A percentile compares a stretch with the other conserved stretches of the same genome.
phyloP scores from a whole-genome alignment of 176 grass and related monocot species.

The Typha latifolia region DNA sequence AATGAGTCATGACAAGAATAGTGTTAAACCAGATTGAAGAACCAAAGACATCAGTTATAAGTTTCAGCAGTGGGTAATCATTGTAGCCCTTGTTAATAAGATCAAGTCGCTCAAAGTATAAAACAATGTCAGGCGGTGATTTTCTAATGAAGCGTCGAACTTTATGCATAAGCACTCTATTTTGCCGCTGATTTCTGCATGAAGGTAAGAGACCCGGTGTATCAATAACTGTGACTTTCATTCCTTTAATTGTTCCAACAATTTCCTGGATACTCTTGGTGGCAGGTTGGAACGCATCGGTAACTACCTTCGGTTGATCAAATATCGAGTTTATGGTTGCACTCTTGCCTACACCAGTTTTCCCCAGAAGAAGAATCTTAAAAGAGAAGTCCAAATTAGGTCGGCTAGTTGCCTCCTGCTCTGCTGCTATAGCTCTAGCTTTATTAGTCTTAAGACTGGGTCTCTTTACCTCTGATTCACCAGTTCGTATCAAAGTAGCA shows the following conservation, averaged over 20 bases:
- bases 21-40: conserved; percentile 94
- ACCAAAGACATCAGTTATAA: conserved; percentile 82
- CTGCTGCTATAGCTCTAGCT: conserved; percentile 48
- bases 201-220: conserved; percentile 70
- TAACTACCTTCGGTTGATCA: conserved; percentile 35
- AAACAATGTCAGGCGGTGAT: conserved; percentile 62
- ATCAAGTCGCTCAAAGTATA: conserved; percentile 76
- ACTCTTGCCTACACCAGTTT: conserved; percentile 65
- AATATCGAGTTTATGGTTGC: conserved; percentile 69
- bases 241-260: conserved; percentile 63
- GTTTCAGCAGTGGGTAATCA: conserved; percentile 64
- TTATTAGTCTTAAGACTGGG: conserved; percentile 43
- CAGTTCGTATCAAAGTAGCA: conserved; percentile 55
- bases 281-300: conserved; percentile 38
- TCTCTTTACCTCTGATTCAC: conserved; percentile 49
- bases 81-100: conserved; percentile 45
- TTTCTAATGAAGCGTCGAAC: conserved; percentile 67
- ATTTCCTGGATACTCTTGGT: conserved; percentile 49
- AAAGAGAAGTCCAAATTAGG: conserved; percentile 44
- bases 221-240: conserved; percentile 77
- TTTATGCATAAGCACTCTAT: conserved; percentile 62
- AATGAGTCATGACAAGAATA: conserved; percentile 77
- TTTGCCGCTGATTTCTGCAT: conserved; percentile 33
- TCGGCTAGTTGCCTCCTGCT: conserved; percentile 34
- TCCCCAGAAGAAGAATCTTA: conserved; percentile 62